Evolutionary conservation across 1,284 basidiomycete species (phyloP).

Genomic region (Porogramme epimiltina): DNA sequence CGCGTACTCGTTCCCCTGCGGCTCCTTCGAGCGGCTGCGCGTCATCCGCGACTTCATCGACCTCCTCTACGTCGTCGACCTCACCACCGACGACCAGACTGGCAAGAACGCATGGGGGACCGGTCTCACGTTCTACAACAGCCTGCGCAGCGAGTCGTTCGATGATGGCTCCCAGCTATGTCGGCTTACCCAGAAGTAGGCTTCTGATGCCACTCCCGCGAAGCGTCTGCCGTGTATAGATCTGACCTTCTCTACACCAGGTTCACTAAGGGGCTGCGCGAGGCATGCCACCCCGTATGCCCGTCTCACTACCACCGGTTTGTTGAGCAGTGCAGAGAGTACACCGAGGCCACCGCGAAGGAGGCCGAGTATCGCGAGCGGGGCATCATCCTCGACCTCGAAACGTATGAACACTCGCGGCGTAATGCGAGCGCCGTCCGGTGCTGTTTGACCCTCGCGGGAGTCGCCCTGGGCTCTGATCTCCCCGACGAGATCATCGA

Average conservation of each 20-base stretch:
- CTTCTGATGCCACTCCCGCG: background rate
- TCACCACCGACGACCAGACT: constrained; percentile 68
- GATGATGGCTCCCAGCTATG: constrained; percentile 55
- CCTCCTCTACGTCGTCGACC: constrained; percentile 68
- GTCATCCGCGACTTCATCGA: constrained; percentile 68
- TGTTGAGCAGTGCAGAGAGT: constrained; percentile 53
- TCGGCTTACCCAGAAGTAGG: constrained; percentile 63
- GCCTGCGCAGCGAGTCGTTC: constrained; percentile 53
- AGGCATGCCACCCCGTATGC: constrained; percentile 38
- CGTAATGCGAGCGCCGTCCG: constrained; percentile 68
- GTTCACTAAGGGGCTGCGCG: constrained; percentile 52
- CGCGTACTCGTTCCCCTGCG: constrained; percentile 62
- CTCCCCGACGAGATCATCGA: constrained; percentile 63
- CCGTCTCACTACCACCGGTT: constrained; percentile 50
- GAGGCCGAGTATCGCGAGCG: constrained; percentile 65
- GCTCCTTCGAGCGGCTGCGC: constrained; percentile 58
- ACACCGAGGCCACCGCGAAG: constrained; percentile 54
- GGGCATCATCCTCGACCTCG: constrained; percentile 52
- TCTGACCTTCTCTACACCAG: constrained; percentile 31
- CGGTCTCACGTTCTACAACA: constrained; percentile 53
- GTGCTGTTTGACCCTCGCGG: constrained; percentile 65
- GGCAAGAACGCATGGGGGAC: constrained; percentile 55
- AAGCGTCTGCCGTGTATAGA: background rate
- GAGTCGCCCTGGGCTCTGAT: constrained; percentile 61
- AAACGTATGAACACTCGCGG: constrained; percentile 55